Base-by-base conservation (phyloP, 2,329 filamentous ascomycete genomes). In the Metarhizium anisopliae region DNA sequence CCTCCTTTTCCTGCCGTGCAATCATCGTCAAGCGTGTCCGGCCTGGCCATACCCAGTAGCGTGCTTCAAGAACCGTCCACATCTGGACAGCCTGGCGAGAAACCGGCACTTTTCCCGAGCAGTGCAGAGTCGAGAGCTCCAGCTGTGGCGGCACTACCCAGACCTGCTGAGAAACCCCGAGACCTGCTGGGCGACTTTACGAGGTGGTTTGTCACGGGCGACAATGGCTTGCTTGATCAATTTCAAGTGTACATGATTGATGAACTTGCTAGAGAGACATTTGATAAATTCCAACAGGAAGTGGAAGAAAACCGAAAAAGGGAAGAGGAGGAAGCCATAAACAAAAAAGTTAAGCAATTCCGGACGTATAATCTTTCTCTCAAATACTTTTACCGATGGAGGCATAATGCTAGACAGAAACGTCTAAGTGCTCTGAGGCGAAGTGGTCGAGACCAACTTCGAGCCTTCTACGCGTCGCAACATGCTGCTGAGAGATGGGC, bases 371-470 rank as follows among this genome's bases (percentile, higher is more conserved):
- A 72, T 55, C 69, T 84, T 35, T 68, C 71, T 13, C 68, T 82
- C 57, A 81, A 77, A 51, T 84, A 73, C 64, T 82, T 83, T 58
- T 82, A 83, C 60, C 71, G 71, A 18, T 84, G 81, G 81, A 77
- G 74, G 51, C 65, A 76, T 14, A 73, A 68, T 43, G 78, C 76
- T 8, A 73, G 79, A 13, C 72, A 75, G 50, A 74, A 72, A 18
- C 73, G 77, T 3, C 72, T 79, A 16, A 73, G 75, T 55, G 72
- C 72, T n/a, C 73, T 82, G 25, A 77, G 81, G 7, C 73, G 72
- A 36, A 72, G 75, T 45, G 79, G 77, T 20, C 75, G 78, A 52
- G 78, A 81, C 45, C 74, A 78, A 58, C 72, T 78, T 59, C 74
- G 73, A 32, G 67, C 70, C 2, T 81, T 77, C 62, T 73, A 74